These are phyloP conservation scores for Coprinopsis marcescibilis DNA, from an alignment of 768 basidiomycete species.

Conservation along the genomic window DNA sequence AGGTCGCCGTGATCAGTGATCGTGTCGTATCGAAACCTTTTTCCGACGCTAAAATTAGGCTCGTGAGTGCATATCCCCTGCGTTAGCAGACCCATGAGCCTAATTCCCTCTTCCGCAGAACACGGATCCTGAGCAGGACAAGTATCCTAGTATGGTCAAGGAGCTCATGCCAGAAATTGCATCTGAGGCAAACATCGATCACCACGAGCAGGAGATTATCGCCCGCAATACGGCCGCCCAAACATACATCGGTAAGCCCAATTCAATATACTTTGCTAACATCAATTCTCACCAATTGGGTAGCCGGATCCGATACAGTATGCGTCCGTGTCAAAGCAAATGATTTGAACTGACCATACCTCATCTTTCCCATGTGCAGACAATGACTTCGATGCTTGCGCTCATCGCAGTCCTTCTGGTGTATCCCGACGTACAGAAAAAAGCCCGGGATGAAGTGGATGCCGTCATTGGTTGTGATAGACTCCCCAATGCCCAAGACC, in stretches of 20 bases:
- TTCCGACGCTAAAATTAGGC: conserved; percentile 4
- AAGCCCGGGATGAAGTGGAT: conserved; percentile 8
- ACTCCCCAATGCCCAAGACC: conserved; percentile 2
- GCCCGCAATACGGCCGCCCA: neutral
- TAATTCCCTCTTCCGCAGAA: neutral
- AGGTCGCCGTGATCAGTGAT: neutral
- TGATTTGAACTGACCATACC: neutral
- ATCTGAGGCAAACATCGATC: neutral
- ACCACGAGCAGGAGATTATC: neutral
- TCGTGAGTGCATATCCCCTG: conserved; percentile 5
- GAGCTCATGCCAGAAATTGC: neutral
- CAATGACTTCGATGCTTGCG: conserved; percentile 23
- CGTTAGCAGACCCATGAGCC: neutral
- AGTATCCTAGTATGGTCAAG: neutral
- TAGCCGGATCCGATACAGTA: conserved; percentile 25
- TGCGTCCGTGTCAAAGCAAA: neutral
- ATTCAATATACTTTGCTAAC: neutral
- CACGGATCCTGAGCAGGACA: neutral
- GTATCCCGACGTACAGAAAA: conserved; percentile 4
- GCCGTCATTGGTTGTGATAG: conserved; percentile 5
- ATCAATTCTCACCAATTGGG: neutral
- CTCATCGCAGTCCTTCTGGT: conserved; percentile 1
- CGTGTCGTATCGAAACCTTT: conserved; percentile 1
- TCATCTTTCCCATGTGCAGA: conserved; percentile 12
- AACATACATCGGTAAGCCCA: neutral